A percentile compares a stretch with the other conserved stretches of the same genome.
phyloP scores from a whole-genome alignment of 2,329 filamentous ascomycete species.

The Apiospora koreana region DNA sequence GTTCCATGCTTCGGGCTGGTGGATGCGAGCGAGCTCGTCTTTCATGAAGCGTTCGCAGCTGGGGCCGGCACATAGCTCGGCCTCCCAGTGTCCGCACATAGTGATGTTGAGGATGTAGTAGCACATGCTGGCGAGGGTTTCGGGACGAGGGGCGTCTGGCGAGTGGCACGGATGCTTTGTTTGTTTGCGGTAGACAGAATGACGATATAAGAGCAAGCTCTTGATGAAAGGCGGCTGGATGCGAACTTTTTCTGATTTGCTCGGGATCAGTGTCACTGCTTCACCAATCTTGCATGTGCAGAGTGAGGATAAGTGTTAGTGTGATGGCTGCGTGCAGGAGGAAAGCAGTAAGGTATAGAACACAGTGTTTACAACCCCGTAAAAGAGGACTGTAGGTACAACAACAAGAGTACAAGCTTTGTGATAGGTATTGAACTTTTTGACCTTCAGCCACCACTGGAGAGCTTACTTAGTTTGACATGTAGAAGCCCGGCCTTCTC shows the following conservation, averaged over 20 bases:
- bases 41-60: constrained; percentile 21
- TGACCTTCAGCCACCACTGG: neutral
- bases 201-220: neutral
- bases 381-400: neutral
- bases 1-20: constrained; percentile 22
- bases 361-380: neutral
- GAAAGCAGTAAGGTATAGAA: neutral
- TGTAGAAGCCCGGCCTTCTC: neutral
- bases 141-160: neutral
- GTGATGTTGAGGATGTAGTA: constrained; percentile 24
- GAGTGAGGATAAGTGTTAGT: neutral
- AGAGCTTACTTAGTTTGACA: neutral
- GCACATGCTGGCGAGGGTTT: constrained; percentile 24
- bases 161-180: neutral
- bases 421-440: neutral
- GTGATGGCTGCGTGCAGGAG: neutral
- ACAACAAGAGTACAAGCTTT: neutral
- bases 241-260: neutral
- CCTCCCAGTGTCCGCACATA: constrained; percentile 23
- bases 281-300: too few species aligned
- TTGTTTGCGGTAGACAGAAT: neutral
- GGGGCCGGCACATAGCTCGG: constrained; percentile 22
- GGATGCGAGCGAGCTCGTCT: constrained; percentile 24
- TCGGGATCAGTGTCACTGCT: too few species aligned
- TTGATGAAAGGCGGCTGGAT: neutral